Conservation (phyloP, 192 early-diverging fungal genomes). For the Podila minutissima region DNA sequence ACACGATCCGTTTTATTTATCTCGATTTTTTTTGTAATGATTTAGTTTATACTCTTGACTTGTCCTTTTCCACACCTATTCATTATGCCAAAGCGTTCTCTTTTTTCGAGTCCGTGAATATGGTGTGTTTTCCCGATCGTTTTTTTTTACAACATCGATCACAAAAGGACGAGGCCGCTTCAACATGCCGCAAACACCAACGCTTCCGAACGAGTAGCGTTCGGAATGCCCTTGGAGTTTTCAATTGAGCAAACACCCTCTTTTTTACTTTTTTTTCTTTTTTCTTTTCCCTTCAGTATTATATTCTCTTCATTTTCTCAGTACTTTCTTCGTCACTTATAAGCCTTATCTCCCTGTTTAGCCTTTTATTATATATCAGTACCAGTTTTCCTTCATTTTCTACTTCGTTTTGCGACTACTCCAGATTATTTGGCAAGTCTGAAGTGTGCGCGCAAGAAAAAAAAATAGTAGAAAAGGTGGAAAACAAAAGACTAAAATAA, state of each 20-base stretch:
- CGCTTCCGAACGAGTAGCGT: constrained; percentile 21
- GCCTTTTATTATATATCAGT: constrained; percentile 1
- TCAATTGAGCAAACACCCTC: constrained; percentile 45
- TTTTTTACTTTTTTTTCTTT: constrained; percentile 10
- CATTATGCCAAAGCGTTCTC: constrained; percentile 33
- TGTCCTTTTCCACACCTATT: constrained; percentile 19
- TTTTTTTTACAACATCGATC: constrained; percentile 14
- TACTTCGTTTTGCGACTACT: constrained; percentile 43
- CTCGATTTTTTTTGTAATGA: constrained; percentile 3
- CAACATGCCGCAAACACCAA: constrained; percentile 51
- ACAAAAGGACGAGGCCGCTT: constrained; percentile 50
- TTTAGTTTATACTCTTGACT: constrained; percentile 50
- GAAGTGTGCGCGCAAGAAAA: constrained; percentile 34
- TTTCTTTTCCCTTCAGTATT: not conserved
- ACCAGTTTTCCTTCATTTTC: constrained; percentile 5
- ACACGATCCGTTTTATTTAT: constrained; percentile 4
- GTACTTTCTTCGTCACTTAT: constrained; percentile 3
- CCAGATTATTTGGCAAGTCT: constrained; percentile 26
- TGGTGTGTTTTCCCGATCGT: constrained; percentile 5
- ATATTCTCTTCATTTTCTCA: not conserved
- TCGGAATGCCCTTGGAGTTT: constrained; percentile 18
- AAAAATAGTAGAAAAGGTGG: not conserved
- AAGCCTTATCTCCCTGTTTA: constrained; percentile 51
- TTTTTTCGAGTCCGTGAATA: constrained; percentile 6
- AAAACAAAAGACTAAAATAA: constrained; percentile 3